Evolutionary conservation across 352 stramenopile species (phyloP).

Genomic region (Pythium vanterpoolii): DNA sequence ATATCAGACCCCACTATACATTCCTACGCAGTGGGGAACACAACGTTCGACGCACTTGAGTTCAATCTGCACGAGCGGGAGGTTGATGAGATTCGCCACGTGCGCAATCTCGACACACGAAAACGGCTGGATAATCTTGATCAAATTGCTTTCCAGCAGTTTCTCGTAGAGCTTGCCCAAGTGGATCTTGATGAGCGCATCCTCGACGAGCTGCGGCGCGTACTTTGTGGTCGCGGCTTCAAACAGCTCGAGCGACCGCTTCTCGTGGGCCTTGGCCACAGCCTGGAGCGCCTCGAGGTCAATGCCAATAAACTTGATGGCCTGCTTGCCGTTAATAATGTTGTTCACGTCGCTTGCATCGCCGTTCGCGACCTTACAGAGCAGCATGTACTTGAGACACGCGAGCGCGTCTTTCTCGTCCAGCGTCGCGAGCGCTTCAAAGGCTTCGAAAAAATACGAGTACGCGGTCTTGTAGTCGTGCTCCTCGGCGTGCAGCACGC

Average conservation of each 20-base stretch:
- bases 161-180: slow-evolving; percentile 96
- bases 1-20: no score
- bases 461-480: slow-evolving; percentile 99
- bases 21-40: neutral
- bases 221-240: slow-evolving; percentile 89
- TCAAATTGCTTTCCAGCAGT: slow-evolving; percentile 98
- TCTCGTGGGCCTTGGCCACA: slow-evolving; percentile 94
- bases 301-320: slow-evolving; percentile 95
- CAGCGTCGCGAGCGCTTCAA: slow-evolving; percentile 93
- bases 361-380: slow-evolving; percentile 94
- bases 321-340: slow-evolving; percentile 95
- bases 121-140: slow-evolving; percentile 99
- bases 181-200: slow-evolving; percentile 92
- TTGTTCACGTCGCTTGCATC: slow-evolving; percentile 91
- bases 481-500: slow-evolving; percentile 97
- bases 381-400: slow-evolving; percentile 99
- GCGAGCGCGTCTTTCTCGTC: slow-evolving; percentile 81
- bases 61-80: slow-evolving; percentile 86
- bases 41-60: slow-evolving; percentile 78
- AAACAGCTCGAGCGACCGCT: slow-evolving; percentile 91
- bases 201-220: slow-evolving; percentile 71
- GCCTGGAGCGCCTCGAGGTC: slow-evolving; percentile 96
- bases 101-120: slow-evolving; percentile 97
- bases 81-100: slow-evolving; percentile 97
- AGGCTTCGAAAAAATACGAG: slow-evolving; percentile 99